Conservation (phyloP, 306 rosid genomes). For the Castanea crenata region DNA sequence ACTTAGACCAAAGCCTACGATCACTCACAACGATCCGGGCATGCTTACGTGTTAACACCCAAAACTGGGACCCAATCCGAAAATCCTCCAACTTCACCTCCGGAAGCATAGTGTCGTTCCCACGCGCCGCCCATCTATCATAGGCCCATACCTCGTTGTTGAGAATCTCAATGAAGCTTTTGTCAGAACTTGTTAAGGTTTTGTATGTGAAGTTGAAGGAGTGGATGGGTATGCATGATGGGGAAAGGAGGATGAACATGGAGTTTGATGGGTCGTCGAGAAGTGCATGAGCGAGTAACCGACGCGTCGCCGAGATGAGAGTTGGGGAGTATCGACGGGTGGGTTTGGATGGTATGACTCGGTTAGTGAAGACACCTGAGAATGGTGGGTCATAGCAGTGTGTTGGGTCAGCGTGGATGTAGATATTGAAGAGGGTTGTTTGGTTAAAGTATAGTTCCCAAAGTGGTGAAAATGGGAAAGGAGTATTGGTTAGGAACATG, state of each 20-base stretch:
- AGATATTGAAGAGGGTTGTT: constrained; percentile 44
- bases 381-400: constrained; percentile 44
- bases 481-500: constrained; percentile 57
- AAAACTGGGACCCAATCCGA: constrained; percentile 74
- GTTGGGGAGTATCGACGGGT: constrained; percentile 42
- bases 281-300: constrained; percentile 60
- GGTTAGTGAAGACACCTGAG: constrained; percentile 47
- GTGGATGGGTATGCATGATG: constrained; percentile 62
- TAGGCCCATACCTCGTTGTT: constrained; percentile 28
- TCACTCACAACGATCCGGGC: constrained; percentile 52
- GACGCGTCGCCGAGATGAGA: constrained; percentile 54
- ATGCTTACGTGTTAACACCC: constrained; percentile 71
- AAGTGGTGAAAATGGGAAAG: constrained; percentile 63
- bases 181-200: constrained; percentile 24
- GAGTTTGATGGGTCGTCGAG: constrained; percentile 46
- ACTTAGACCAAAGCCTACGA: constrained; percentile 49
- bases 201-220: constrained; percentile 63
- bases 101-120: constrained; percentile 53
- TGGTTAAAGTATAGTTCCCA: constrained; percentile 59
- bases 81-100: constrained; percentile 53
- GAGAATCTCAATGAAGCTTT: constrained; percentile 74
- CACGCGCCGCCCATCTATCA: constrained; percentile 76
- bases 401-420: constrained; percentile 69
- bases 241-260: constrained; percentile 58
- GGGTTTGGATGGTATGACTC: constrained; percentile 50